Evolutionary conservation across 768 basidiomycete species (phyloP), one percentile per base, ranked within the genome.

Genomic region (Collybia sordida): DNA sequence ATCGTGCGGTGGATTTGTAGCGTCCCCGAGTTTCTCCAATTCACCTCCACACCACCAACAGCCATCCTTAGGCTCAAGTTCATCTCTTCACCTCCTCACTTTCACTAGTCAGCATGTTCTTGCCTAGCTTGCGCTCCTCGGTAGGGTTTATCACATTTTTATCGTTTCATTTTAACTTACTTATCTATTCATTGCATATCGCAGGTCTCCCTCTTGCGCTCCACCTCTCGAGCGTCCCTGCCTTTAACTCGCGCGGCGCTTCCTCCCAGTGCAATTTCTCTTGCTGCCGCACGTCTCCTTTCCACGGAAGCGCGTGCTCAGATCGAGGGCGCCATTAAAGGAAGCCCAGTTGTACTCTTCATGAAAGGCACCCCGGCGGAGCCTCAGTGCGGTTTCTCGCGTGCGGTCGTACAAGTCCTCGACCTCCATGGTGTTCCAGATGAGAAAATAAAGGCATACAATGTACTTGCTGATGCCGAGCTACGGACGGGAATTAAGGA

Each of bases 381-480:
- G 5, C 96, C 96, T 1, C 85, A 93, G 59, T 98, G 96, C 53
- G 96, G 96, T 11, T 99, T 98, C 79, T 97, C 94, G 15, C 81
- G 96, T 44, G 96, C 96, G 0, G 93, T 88, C 0, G 80, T 93
- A 24, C 95, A 98, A 65, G 83, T 98, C 41, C 77, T 99, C 44
- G 90, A 92, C 42, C 67, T 91, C 34, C 88, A 95, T 37, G 85
- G 85, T 21, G 92, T 98, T 0, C 81, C 88, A 0, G 53, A 71
- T 1, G 86, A 90, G 64, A 94, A 94, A 70, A 66, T 98, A 63
- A 81, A 86, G 74, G 88, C 93, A 4, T 98, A 88, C 67, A 89
- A 99, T 64, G 92, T 96, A 21, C 72, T 99, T 47, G 88, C 80
- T 59, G 96, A 98, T 64, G 63, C 73, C 21, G 91, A 98, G 66